Conservation (phyloP, 73 alveolate genomes). For the Paramecium bursaria region DNA sequence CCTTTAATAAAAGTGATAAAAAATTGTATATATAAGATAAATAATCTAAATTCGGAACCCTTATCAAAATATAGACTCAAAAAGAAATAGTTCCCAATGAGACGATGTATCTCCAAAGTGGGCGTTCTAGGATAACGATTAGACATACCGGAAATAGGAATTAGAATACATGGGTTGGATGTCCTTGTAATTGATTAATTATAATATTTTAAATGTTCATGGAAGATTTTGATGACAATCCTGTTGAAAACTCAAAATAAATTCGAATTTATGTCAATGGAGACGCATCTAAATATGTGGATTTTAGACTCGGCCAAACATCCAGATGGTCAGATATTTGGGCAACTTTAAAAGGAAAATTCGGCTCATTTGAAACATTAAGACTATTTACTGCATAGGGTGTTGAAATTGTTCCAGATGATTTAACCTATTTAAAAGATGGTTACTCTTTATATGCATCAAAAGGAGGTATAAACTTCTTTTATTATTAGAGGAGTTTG, state of each 20-base stretch:
- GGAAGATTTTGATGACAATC: conserved; percentile 51
- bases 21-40: conserved; percentile 69
- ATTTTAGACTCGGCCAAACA: conserved; percentile 2
- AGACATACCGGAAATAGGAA: not conserved
- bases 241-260: not conserved
- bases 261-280: conserved; percentile 50
- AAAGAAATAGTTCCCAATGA: not conserved
- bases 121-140: conserved; percentile 47
- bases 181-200: conserved; percentile 1
- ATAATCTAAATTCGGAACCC: conserved; percentile 75
- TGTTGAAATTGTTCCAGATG: conserved; percentile 65
- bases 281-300: conserved; percentile 31
- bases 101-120: not conserved
- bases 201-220: not conserved
- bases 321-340: conserved; percentile 31
- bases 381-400: conserved; percentile 62
- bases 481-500: conserved; percentile 64
- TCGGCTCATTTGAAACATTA: conserved; percentile 52
- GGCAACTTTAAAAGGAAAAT: not conserved
- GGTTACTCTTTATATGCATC: conserved; percentile 66
- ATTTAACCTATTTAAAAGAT: conserved; percentile 48
- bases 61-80: conserved; percentile 36
- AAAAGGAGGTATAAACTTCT: conserved; percentile 28
- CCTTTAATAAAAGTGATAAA: conserved; percentile 9
- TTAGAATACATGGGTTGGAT: conserved; percentile 18